Percentiles rank a stretch among this genome's conserved stretches.
phyloP scores from a whole-genome alignment of 176 grass and related monocot genomes.

The Echinochloa phyllopogon region DNA sequence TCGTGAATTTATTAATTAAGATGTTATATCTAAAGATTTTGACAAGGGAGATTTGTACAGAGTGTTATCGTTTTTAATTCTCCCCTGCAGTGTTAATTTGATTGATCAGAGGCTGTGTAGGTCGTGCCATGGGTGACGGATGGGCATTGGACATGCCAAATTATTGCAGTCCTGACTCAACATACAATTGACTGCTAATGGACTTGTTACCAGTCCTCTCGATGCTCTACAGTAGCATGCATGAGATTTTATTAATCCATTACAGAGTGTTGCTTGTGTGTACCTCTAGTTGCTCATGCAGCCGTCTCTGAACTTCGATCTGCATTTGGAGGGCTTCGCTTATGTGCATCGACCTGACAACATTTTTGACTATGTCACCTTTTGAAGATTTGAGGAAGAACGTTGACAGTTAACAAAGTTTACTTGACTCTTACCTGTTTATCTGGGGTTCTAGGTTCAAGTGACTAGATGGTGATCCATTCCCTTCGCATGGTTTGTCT shows the following conservation, averaged over 20 bases:
- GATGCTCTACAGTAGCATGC: background rate
- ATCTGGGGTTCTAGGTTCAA: slow-evolving; percentile 48
- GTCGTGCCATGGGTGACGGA: background rate
- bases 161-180: background rate
- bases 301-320: slow-evolving; percentile 96
- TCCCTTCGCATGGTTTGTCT: slow-evolving; percentile 62
- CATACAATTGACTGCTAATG: background rate
- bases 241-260: background rate
- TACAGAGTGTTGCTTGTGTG: background rate
- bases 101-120: background rate
- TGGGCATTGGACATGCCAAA: background rate
- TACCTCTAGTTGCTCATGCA: slow-evolving; percentile 95
- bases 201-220: background rate
- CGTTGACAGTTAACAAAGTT: background rate
- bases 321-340: slow-evolving; percentile 89
- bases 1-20: background rate
- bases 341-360: slow-evolving; percentile 72
- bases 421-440: slow-evolving; percentile 60
- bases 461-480: slow-evolving; percentile 45
- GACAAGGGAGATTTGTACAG: background rate
- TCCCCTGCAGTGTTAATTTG: background rate
- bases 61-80: background rate
- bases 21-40: background rate
- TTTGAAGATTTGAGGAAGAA: background rate
- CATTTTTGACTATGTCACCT: background rate